Percentiles rank a stretch among this genome's conserved stretches.
phyloP scores from a whole-genome alignment of 176 grass and related monocot genomes.

The Lolium perenne region DNA sequence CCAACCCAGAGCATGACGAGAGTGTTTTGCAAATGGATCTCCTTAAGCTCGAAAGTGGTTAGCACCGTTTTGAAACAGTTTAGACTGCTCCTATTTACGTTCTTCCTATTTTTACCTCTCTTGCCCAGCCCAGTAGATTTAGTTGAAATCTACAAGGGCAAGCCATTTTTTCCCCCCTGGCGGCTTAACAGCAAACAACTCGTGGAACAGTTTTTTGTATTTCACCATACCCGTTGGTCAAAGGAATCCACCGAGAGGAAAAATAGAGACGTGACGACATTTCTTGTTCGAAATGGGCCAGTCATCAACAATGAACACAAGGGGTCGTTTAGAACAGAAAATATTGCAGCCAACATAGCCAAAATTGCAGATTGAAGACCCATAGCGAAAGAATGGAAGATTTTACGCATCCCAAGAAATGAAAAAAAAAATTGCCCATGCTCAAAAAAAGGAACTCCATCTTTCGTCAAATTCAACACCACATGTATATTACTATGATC shows the following conservation, averaged over 20 bases:
- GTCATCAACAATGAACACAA: no score
- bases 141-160: not conserved
- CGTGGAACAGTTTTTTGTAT: no score
- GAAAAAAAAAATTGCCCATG: not conserved
- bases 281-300: no score
- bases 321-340: no score
- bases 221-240: no score
- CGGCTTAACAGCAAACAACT: no score
- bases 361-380: not conserved
- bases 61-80: not conserved
- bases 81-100: not conserved
- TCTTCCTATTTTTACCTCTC: not conserved
- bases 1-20: constrained; percentile 18
- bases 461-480: not conserved
- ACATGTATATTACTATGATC: not conserved
- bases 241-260: no score
- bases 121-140: not conserved
- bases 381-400: not conserved
- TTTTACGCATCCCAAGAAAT: not conserved
- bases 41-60: not conserved
- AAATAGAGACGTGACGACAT: no score
- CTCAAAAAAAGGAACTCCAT: not conserved
- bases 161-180: no score
- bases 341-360: no score
- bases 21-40: no score